Percentiles rank a stretch among this genome's conserved stretches.
Conservation (phyloP, 202 grass and related monocot species). For the Zoysia matrella region DNA sequence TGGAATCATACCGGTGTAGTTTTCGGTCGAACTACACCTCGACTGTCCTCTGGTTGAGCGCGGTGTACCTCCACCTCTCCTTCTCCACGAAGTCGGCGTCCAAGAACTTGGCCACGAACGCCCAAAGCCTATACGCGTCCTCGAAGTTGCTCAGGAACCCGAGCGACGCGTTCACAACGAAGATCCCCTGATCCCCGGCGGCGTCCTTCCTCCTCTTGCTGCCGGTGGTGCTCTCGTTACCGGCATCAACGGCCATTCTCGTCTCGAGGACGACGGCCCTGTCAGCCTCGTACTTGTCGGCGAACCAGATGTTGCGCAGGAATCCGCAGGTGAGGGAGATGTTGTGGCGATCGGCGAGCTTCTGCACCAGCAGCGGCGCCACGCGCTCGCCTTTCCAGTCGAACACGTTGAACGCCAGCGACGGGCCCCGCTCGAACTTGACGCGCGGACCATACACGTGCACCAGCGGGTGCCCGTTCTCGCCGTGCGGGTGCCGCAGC, state of each 20-base stretch:
- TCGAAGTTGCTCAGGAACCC: conserved; percentile 92
- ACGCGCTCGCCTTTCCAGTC: conserved; percentile 89
- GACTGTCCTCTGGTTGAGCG: conserved; percentile 85
- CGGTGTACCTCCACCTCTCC: conserved; percentile 92
- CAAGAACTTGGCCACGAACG: conserved; percentile 88
- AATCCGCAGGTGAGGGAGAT: conserved; percentile 85
- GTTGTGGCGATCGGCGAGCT: conserved; percentile 85
- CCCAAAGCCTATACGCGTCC: conserved; percentile 90
- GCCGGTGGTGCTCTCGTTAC: not conserved
- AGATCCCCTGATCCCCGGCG: conserved; percentile 56
- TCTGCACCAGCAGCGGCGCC: conserved; percentile 78
- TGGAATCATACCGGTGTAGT: not conserved
- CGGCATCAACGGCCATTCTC: not conserved
- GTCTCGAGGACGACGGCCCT: conserved; percentile 54
- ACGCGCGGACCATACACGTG: conserved; percentile 74
- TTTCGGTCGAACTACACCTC: conserved; percentile 48
- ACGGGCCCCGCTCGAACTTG: conserved; percentile 75
- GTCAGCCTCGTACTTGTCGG: conserved; percentile 59
- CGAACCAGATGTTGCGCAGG: conserved; percentile 77
- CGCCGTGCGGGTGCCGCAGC: conserved; percentile 68
- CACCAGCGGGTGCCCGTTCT: conserved; percentile 62
- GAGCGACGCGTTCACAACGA: conserved; percentile 82
- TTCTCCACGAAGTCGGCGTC: conserved; percentile 96
- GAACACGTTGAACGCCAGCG: conserved; percentile 93
- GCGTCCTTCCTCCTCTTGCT: conserved; percentile 31